Base-by-base conservation (phyloP, 2,329 filamentous ascomycete genomes). In the Cordyceps farinosa region DNA sequence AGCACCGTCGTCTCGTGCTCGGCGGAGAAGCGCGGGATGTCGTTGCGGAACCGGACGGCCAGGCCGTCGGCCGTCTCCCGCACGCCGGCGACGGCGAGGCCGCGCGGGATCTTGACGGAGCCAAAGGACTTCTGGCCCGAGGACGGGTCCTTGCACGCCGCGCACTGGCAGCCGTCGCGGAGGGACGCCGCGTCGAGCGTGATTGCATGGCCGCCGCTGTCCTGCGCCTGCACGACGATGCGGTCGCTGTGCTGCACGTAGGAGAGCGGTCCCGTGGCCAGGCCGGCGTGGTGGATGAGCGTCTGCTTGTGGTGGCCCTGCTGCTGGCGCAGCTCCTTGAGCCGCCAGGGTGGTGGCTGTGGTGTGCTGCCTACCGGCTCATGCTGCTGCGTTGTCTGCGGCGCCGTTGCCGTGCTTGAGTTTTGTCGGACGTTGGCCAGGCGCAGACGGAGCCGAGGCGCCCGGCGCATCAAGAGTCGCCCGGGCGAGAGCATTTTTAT, bases 121-220 rank as follows among this genome's bases (percentile, higher is more conserved):
- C 76, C 74, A 68, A 80, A 82, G 64, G 75, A 82, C 71, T 86
- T 85, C 66, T 88, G 85, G 51, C 84, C 84, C 1, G 86, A 87
- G n/a, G 82, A 78, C 1, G 77, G 75, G 65, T 87, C 82, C 59
- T 83, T 77, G 70, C 86, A 88, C 11, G 68, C 68, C 0, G 72
- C 63, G 67, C 86, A 88, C 42, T 74, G 71, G 68, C 86, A 88
- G 27, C 76, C 74, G 67, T 88, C 85, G 32, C 86, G 84, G 17
- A 87, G 73, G 63, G 71, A 65, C 7, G 69, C 62, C 0, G 71
- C 67, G 38, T 70, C 68, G 8, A 76, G 67, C 8, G 59, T 13
- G n/a, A 55, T 27, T 17, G 36, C 22, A 22, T 22, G 3, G 5
- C 17, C 51, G 30, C 59, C 51, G 32, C 42, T 48, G 6, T 47